Evolutionary conservation across 2,329 filamentous ascomycete species (phyloP), one percentile per base, ranked within the genome.

Genomic region (Sclerotinia borealis): DNA sequence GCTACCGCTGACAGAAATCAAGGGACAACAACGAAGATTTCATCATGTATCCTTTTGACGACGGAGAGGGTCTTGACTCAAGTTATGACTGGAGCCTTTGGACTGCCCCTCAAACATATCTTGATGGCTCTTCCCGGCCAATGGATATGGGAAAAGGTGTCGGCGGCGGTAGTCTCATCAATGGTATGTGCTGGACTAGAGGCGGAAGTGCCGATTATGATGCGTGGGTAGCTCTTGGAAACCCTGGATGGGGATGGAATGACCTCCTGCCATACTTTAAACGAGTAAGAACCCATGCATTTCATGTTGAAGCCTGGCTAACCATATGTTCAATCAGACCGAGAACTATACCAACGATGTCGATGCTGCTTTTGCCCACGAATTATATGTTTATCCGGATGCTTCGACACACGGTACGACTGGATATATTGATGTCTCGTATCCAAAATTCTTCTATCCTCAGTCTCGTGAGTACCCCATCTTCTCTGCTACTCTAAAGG

Each of bases 71-170:
- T 27, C 76, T 75, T 31, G 75, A 73, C 22, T 73, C 75, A 7
- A 72, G 75, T 50, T 79, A 76, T 61, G 76, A 78, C 65, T 79
- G 77, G 77, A 76, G 76, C 29, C 75, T 78, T 37, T 68, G 49
- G 43, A 77, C 77, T 3, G 68, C 70, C 11, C 74, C 76, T 3
- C 77, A 79, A 70, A 75, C 75, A 43, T 68, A 59, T 49, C 68
- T 72, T 15, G 69, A 71, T 64, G 68, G 69, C 10, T 59, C 64
- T 50, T 58, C 65, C 22, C 64, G 69, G 19, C 65, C 69, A 22
- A 68, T 68, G 45, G 65, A 71, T 54, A 61, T 69, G 51, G 70
- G 64, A 5, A 64, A 68, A 39, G 68, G 66, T 47, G 56, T 67
- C 54, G 77, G 78, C 22, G 78, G 78, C 9, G 76, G 78, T 6